These are phyloP conservation scores for Fusarium sp. DNA, from an alignment of 2,329 filamentous ascomycete species.

Conservation along the genomic window DNA sequence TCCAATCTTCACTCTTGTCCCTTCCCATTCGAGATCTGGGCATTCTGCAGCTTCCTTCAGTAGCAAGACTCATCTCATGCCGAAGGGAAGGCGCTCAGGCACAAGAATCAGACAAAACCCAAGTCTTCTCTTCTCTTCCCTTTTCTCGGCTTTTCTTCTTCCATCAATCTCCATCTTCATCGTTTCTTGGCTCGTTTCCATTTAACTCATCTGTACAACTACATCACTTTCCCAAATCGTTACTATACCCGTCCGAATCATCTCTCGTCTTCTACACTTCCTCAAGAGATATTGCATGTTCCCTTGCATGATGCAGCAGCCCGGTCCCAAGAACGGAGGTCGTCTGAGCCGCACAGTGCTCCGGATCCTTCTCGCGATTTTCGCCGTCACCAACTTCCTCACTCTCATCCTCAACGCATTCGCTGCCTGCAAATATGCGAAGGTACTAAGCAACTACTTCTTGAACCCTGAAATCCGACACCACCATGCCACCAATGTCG, in stretches of 20 bases:
- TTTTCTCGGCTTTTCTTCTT: constrained; percentile 11
- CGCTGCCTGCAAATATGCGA: constrained; percentile 9
- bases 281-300: neutral
- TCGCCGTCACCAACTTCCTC: constrained; percentile 38
- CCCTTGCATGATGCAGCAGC: constrained; percentile 13
- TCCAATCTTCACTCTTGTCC: no score
- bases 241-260: neutral
- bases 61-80: neutral
- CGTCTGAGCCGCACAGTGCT: constrained; percentile 26
- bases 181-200: constrained; percentile 11
- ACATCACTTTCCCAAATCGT: neutral
- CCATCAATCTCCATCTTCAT: neutral
- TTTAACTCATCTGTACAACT: neutral
- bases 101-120: constrained; percentile 15
- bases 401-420: constrained; percentile 38
- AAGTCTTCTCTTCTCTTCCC: neutral
- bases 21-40: neutral
- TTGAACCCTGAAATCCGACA: neutral
- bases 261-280: neutral
- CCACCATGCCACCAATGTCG: neutral
- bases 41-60: constrained; percentile 15
- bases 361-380: constrained; percentile 34
- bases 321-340: neutral
- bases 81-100: constrained; percentile 13
- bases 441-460: neutral